Evolutionary conservation across 2,329 filamentous ascomycete genomes (phyloP), one percentile per base, ranked within the genome.

Genomic region (Cladosporium sp.): DNA sequence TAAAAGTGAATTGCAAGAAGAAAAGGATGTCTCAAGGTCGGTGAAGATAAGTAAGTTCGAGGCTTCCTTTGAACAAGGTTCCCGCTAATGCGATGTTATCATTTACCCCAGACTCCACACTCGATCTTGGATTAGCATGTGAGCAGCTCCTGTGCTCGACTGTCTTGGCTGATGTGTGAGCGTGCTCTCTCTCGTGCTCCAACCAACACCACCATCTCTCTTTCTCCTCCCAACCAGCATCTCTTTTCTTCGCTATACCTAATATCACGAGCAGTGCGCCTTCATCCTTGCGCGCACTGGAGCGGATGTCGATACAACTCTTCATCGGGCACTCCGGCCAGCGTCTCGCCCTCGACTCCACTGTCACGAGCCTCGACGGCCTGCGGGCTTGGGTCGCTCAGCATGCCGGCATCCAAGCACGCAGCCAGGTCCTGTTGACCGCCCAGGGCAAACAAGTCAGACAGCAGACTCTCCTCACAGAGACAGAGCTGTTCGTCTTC

Each of bases 241-340:
- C 55, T 31, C 59, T 40, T 26, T 37, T 18, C 40, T n/a, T 23
- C 18, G 31, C 28, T 40, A 59, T 60, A 29, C 55, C 53, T 64
- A 64, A 16, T 65, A 46, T 16, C n/a, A 59, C 40, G 14, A 49
- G 28, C 29, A 65, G 31, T 16, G 35, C 40, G 53, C 44, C 33
- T 59, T 5, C 44, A 26, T 10, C 21, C 7, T 40, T 37, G 53
- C 55, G 28, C 44, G 23, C 62, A 37, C 35, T 11, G 56, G 35
- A 73, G 81, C 86, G 84, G 80, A 96, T 96, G 92, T 91, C 91
- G 83, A 87, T 94, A 78, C 88, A 92, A 82, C 89, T 97, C 80
- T 91, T 92, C 83, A 89, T 97, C 77, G 93, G 92, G 85, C 93
- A 96, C 82, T 93, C 91, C 80, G 94, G 94, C 83, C 89, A 92